These are phyloP conservation scores for Cryphonectria naterciae DNA, from an alignment of 2,329 filamentous ascomycete genomes.

Conservation along the genomic window DNA sequence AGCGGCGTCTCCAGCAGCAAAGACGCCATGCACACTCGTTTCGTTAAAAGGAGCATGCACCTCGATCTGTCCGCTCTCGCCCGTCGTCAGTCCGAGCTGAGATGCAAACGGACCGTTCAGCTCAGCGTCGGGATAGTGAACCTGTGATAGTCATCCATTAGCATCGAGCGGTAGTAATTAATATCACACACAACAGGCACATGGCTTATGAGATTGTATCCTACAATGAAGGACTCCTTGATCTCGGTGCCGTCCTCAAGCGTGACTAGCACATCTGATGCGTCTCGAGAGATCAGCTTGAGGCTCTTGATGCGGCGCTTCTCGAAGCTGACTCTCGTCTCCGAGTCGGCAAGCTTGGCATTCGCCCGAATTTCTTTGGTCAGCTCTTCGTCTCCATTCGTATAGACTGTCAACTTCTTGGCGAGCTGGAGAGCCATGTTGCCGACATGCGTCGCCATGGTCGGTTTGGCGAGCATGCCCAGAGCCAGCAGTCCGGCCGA, in stretches of 20 bases:
- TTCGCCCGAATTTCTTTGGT: constrained; percentile 1
- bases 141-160: neutral
- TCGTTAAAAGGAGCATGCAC: constrained; percentile 18
- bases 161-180: neutral
- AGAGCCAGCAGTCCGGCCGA: constrained; percentile 45
- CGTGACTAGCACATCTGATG: constrained; percentile 24
- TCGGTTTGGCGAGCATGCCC: neutral
- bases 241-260: constrained; percentile 25
- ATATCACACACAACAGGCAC: neutral
- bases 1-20: constrained; percentile 28
- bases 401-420: constrained; percentile 25
- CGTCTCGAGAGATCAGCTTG: constrained; percentile 14
- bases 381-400: constrained; percentile 20
- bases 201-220: neutral
- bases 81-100: constrained; percentile 20
- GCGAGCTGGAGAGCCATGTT: constrained; percentile 21
- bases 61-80: constrained; percentile 22
- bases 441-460: constrained; percentile 9
- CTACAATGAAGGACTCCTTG: constrained; percentile 22
- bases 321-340: constrained; percentile 22
- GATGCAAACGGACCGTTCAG: constrained; percentile 20
- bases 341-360: constrained; percentile 14
- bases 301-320: constrained; percentile 24
- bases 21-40: constrained; percentile 23
- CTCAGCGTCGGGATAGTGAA: constrained; percentile 11